A percentile compares a stretch with the other conserved stretches of the same genome.
These are phyloP conservation scores for Cicer yamashitae DNA, from an alignment of 306 rosid species.

Conservation along the genomic window DNA sequence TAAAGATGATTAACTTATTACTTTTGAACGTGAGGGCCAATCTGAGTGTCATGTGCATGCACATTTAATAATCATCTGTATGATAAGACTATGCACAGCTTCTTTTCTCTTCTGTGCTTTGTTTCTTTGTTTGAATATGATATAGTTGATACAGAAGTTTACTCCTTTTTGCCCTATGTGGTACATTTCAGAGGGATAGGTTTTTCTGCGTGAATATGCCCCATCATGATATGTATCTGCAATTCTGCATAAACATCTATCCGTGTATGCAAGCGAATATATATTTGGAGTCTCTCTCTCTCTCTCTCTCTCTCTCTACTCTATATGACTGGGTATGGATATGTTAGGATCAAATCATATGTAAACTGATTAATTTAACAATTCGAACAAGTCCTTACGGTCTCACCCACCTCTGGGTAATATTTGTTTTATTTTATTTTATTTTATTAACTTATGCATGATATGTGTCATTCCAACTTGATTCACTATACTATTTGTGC, in stretches of 20 bases:
- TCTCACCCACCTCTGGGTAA: conserved; percentile 36
- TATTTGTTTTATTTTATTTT: conserved; percentile 24
- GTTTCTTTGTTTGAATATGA: conserved; percentile 18
- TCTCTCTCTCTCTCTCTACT: conserved; percentile 3
- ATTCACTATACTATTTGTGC: conserved; percentile 6
- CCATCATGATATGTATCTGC: conserved; percentile 4
- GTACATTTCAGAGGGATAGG: conserved; percentile 23
- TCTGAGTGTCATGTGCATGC: conserved; percentile 19
- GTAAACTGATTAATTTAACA: conserved; percentile 11
- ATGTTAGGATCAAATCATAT: conserved; percentile 29
- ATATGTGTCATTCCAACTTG: conserved; percentile 21
- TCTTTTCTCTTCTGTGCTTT: conserved; percentile 1
- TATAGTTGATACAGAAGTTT: conserved; percentile 33
- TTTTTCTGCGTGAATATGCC: background rate
- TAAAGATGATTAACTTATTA: conserved; percentile 24
- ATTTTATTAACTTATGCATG: conserved; percentile 1
- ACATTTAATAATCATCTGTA: conserved; percentile 6
- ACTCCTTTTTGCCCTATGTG: background rate
- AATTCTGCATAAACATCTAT: background rate
- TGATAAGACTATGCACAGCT: background rate
- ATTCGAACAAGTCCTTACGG: conserved; percentile 32
- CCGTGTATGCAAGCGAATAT: background rate
- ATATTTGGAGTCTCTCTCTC: conserved; percentile 26
- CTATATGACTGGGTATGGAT: conserved; percentile 1
- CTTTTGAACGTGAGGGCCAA: background rate